Base-by-base conservation (phyloP, 441 rosid genomes). In the Dalechampia spathulata region DNA sequence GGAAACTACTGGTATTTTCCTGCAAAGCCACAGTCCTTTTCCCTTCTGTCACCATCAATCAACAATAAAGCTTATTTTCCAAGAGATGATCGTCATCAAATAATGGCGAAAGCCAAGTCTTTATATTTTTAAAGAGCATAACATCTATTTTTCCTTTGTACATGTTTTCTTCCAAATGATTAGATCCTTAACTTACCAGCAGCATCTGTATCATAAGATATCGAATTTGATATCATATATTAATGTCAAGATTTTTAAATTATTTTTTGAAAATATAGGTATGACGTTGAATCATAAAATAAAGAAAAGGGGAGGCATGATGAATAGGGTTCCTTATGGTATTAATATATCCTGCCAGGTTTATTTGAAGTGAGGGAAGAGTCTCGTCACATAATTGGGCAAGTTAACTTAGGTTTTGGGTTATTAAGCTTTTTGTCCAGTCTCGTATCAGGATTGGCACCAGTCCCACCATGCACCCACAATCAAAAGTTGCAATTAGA, bases 401-500 rank as follows among this genome's bases (percentile, higher is more conserved):
- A 22, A 39, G 76, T 65, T 69, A 49, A 62, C 79, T 74, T 74
- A 44, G 48, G 30, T 15, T 40, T 55, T 54, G 66, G 74, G 76
- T 19, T 37, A 64, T 60, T 69, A 60, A 26, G 16, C 48, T 42
- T n/a, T 52, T 30, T 30, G 60, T 67, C 55, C 47, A 46, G 58
- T 55, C 40, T 5, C 63, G 36, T 40, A 45, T 52, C 21, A 48
- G 60, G 41, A 53, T 30, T n/a, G 53, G 64, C 40, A 48, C 70
- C 68, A 22, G 17, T 26, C 65, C 72, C 52, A 48, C 71, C 67
- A 45, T 49, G 74, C 69, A 63, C 65, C 69, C 68, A 61, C 53
- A 65, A 81, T 79, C 81, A 76, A 79, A 72, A 74, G 79, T 57
- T 52, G 78, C 67, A 70, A 74, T 70, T 46, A 65, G 58, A 50